Percentiles rank a stretch among this genome's conserved stretches.
These are phyloP conservation scores for Zygosaccharomyces bailii DNA, from an alignment of 805 yeast genomes.

Conservation along the genomic window DNA sequence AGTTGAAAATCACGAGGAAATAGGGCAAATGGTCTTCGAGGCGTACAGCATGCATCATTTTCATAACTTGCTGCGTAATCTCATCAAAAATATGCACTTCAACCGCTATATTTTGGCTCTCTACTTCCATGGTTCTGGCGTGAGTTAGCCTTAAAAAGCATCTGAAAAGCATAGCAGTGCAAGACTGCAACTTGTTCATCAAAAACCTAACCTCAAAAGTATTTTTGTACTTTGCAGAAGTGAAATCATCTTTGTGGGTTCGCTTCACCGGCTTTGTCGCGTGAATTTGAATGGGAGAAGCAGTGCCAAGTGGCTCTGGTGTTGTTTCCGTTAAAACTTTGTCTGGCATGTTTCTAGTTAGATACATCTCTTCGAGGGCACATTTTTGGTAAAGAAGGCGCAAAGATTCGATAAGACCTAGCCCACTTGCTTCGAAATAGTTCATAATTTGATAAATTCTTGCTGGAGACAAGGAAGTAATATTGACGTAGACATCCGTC, in stretches of 20 bases:
- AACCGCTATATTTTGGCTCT: conserved; percentile 36
- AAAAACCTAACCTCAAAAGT: conserved; percentile 53
- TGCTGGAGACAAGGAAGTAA: conserved; percentile 47
- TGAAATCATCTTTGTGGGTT: conserved; percentile 40
- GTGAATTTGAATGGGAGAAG: conserved; percentile 43
- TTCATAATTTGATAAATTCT: conserved; percentile 36
- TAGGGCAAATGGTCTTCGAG: conserved; percentile 30
- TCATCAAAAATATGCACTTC: conserved; percentile 43
- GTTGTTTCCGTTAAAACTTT: conserved; percentile 43
- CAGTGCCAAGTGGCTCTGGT: conserved; percentile 36
- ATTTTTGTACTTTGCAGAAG: conserved; percentile 61
- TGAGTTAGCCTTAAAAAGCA: conserved; percentile 45
- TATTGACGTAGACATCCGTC: conserved; percentile 55
- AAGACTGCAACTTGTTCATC: conserved; percentile 46
- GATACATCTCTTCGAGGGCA: conserved; percentile 53
- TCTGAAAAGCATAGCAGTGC: conserved; percentile 41
- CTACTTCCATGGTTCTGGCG: conserved; percentile 37
- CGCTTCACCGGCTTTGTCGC: conserved; percentile 42
- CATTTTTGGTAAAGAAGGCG: conserved; percentile 48
- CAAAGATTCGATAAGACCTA: conserved; percentile 40
- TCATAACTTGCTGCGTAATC: conserved; percentile 28
- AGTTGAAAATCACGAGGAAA: conserved; percentile 38
- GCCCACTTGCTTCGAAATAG: conserved; percentile 37
- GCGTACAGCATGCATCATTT: conserved; percentile 28
- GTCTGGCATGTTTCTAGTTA: conserved; percentile 49